Conservation (phyloP, 139 green algal genomes). For the Choricystis sp. region DNA sequence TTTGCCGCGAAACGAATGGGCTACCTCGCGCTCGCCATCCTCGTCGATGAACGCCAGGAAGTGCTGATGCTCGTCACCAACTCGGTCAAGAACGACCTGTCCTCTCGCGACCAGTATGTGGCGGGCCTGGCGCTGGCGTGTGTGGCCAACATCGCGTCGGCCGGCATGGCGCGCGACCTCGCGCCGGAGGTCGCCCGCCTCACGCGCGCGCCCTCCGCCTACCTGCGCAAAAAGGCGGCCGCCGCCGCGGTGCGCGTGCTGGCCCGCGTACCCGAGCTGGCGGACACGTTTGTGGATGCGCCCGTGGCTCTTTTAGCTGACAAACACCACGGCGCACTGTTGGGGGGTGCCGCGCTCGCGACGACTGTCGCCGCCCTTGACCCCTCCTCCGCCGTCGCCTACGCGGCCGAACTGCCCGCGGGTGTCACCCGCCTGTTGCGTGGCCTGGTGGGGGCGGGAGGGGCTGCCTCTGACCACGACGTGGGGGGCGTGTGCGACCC, state of each 20-base stretch:
- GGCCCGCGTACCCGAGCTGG: conserved; percentile 5
- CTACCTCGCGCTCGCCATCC: conserved; percentile 93
- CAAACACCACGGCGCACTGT: conserved; percentile 74
- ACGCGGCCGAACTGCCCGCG: conserved; percentile 27
- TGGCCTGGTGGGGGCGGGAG: conserved; percentile 34
- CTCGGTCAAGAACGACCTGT: conserved; percentile 90
- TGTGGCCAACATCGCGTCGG: conserved; percentile 91
- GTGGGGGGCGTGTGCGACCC: conserved; percentile 86
- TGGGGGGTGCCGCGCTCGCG: conserved; percentile 20
- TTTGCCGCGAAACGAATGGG: conserved; percentile 91
- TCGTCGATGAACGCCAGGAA: conserved; percentile 96
- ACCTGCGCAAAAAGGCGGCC: conserved; percentile 90
- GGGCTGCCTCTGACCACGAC: conserved; percentile 73
- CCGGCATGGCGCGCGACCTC: conserved; percentile 94
- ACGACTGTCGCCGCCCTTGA: conserved; percentile 3
- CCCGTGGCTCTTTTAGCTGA: conserved; percentile 64
- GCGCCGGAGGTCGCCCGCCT: conserved; percentile 82
- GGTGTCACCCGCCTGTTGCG: conserved; percentile 49
- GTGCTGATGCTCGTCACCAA: conserved; percentile 99
- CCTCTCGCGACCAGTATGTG: conserved; percentile 67
- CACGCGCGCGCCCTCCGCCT: conserved; percentile 52
- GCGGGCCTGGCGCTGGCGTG: conserved; percentile 79
- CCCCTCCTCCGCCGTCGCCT: conserved; percentile 6
- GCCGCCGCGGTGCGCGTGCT: background rate
- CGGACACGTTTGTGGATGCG: conserved; percentile 34